Evolutionary conservation across 306 rosid species (phyloP).

Genomic region (Ceratonia siliqua): DNA sequence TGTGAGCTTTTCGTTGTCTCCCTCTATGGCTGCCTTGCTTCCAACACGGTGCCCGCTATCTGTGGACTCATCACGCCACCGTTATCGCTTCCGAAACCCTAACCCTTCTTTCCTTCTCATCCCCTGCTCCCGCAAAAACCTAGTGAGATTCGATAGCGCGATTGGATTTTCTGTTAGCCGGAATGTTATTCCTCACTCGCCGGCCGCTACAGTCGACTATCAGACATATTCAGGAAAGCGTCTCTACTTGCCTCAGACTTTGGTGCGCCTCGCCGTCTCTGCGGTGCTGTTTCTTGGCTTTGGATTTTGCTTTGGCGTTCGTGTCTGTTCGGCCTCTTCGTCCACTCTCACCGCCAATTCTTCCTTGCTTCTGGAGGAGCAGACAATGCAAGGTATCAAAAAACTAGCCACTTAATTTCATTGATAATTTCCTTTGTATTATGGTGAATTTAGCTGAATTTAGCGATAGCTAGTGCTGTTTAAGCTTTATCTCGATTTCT

Average conservation of each 20-base stretch:
- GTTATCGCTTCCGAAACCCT: slow-evolving; percentile 4
- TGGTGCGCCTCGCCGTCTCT: slow-evolving; percentile 51
- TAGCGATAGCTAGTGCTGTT: not conserved
- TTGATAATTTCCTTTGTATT: not conserved
- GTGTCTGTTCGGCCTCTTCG: slow-evolving; percentile 49
- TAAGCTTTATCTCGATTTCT: not conserved
- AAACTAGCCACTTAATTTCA: not conserved
- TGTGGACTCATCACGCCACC: slow-evolving; percentile 15
- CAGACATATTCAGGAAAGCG: not conserved
- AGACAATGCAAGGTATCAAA: slow-evolving; percentile 51
- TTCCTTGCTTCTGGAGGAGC: slow-evolving; percentile 42
- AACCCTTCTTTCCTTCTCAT: not conserved
- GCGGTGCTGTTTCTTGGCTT: slow-evolving; percentile 55
- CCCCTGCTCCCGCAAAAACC: slow-evolving; percentile 5
- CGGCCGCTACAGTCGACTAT: not conserved
- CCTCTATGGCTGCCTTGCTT: slow-evolving; percentile 17
- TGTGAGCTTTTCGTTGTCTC: not conserved
- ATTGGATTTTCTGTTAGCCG: slow-evolving; percentile 1
- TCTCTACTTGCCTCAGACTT: slow-evolving; percentile 27
- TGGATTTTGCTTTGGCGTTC: slow-evolving; percentile 51
- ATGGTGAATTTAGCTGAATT: not conserved
- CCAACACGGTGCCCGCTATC: slow-evolving; percentile 21
- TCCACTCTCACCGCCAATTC: slow-evolving; percentile 33
- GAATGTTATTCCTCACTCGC: not conserved
- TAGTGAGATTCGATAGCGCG: not conserved